Evolutionary conservation across 2,329 filamentous ascomycete species (phyloP).

Genomic region (Stylonectria norvegica): DNA sequence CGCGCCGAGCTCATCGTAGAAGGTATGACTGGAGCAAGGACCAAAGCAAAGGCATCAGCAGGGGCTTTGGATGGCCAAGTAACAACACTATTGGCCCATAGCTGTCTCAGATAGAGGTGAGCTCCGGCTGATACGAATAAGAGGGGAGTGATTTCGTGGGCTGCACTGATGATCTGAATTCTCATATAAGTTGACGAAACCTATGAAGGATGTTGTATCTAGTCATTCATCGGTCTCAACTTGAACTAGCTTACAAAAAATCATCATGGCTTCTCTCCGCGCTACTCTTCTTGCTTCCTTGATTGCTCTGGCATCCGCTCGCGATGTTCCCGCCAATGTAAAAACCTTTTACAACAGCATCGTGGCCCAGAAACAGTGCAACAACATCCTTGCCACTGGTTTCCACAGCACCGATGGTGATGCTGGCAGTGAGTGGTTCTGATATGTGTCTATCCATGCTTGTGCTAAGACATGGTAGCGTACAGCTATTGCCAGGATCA

Average conservation of each 20-base stretch:
- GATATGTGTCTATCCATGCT: background rate
- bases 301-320: conserved; percentile 22
- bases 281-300: conserved; percentile 19
- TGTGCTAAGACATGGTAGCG: conserved; percentile 15
- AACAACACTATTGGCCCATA: background rate
- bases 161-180: background rate
- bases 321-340: conserved; percentile 41
- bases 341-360: conserved; percentile 40
- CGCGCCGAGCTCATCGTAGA: background rate
- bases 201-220: background rate
- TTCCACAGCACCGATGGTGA: conserved; percentile 40
- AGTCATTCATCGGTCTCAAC: background rate
- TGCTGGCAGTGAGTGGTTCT: conserved; percentile 31
- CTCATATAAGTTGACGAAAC: background rate
- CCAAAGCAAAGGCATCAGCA: background rate
- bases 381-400: conserved; percentile 35
- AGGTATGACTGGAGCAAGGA: no score
- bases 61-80: background rate
- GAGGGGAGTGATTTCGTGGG: background rate
- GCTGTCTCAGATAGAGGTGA: background rate
- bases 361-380: conserved; percentile 36
- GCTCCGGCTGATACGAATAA: background rate
- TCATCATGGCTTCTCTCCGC: conserved; percentile 15
- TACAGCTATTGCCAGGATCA: conserved; percentile 48
- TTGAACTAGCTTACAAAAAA: background rate